Conservation (phyloP, 345 rosid species). For the Eucalyptus microcorys region DNA sequence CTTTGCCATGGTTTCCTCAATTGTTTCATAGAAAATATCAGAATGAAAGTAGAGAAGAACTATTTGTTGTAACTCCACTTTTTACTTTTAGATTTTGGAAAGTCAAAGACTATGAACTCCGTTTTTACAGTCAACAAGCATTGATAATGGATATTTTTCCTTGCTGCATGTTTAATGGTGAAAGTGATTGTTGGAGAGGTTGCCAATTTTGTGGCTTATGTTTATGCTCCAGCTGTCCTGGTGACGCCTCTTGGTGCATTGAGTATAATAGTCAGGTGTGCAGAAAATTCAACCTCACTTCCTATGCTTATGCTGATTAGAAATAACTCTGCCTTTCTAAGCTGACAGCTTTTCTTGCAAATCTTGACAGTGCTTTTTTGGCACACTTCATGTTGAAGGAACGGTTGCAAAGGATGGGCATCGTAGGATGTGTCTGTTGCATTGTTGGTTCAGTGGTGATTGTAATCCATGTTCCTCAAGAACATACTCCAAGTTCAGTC, state of each 20-base stretch:
- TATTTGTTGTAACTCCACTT: neutral
- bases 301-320: neutral
- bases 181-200: slow-evolving; percentile 82
- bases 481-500: slow-evolving; percentile 68
- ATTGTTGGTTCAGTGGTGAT: slow-evolving; percentile 81
- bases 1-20: neutral
- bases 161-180: neutral
- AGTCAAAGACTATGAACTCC: neutral
- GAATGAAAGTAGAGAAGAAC: neutral
- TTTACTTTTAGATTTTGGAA: neutral
- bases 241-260: slow-evolving; percentile 93
- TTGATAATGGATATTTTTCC: neutral
- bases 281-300: neutral
- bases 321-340: neutral
- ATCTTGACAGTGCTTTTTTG: slow-evolving; percentile 51
- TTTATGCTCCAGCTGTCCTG: slow-evolving; percentile 87
- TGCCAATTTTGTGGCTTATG: slow-evolving; percentile 89
- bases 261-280: slow-evolving; percentile 83
- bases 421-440: slow-evolving; percentile 82
- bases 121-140: neutral
- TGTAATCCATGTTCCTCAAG: slow-evolving; percentile 85
- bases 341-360: neutral
- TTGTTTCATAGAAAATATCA: neutral
- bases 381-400: slow-evolving; percentile 86
- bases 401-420: slow-evolving; percentile 59